Evolutionary conservation across 2,329 filamentous ascomycete species (phyloP).

Genomic region (Hymenoscyphus fructigenus): DNA sequence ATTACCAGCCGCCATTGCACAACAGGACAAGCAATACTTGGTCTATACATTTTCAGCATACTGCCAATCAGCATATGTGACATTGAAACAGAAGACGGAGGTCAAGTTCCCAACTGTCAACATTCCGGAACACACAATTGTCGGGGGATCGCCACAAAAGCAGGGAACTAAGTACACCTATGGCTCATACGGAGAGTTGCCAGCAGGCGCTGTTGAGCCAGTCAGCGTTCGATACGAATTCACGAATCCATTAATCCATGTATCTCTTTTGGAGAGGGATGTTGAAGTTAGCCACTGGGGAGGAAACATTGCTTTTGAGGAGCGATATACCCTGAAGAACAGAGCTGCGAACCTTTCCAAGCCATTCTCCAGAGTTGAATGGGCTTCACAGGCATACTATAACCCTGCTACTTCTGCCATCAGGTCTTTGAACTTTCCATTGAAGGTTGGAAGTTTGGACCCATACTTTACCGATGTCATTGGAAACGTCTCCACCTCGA

Average conservation of each 20-base stretch:
- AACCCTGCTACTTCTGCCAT: slow-evolving; percentile 75
- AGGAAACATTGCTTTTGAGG: slow-evolving; percentile 92
- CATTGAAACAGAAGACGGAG: slow-evolving; percentile 94
- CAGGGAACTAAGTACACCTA: slow-evolving; percentile 86
- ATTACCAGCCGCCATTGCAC: slow-evolving; percentile 78
- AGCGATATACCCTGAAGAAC: slow-evolving; percentile 86
- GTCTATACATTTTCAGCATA: slow-evolving; percentile 85
- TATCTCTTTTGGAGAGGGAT: slow-evolving; percentile 79
- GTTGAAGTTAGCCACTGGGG: slow-evolving; percentile 98
- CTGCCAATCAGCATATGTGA: slow-evolving; percentile 77
- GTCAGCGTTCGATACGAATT: slow-evolving; percentile 89
- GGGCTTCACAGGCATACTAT: slow-evolving; percentile 71
- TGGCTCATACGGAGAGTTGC: slow-evolving; percentile 79
- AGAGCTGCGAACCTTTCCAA: slow-evolving; percentile 74
- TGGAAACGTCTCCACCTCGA: slow-evolving; percentile 93
- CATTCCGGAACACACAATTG: slow-evolving; percentile 81
- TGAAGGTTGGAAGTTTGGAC: slow-evolving; percentile 76
- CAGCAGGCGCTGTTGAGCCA: slow-evolving; percentile 72
- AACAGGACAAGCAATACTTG: slow-evolving; percentile 84
- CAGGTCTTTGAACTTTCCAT: slow-evolving; percentile 76
- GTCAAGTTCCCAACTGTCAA: slow-evolving; percentile 79
- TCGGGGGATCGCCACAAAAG: slow-evolving; percentile 71
- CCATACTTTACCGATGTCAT: slow-evolving; percentile 96
- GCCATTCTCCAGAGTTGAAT: slow-evolving; percentile 75
- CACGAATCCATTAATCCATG: slow-evolving; percentile 84